These are phyloP conservation scores for Solanum stenotomum DNA, from an alignment of 257 asterid species.

Conservation along the genomic window DNA sequence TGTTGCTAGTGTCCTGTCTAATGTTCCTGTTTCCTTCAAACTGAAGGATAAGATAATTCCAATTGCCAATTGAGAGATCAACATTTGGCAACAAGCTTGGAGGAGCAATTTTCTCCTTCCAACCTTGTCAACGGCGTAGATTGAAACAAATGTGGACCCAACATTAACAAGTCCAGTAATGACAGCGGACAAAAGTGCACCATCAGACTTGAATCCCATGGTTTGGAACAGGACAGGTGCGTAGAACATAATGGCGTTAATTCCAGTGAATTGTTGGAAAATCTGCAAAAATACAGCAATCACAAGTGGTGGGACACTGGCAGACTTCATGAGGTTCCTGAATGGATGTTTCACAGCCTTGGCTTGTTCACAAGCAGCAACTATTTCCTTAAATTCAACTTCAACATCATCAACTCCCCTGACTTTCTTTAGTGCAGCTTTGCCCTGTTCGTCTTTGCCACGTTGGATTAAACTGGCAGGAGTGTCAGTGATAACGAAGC, in stretches of 20 bases:
- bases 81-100: slow-evolving; percentile 62
- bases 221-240: slow-evolving; percentile 67
- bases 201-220: slow-evolving; percentile 41
- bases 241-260: slow-evolving; percentile 72
- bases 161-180: slow-evolving; percentile 58
- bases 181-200: slow-evolving; percentile 39
- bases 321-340: slow-evolving; percentile 26
- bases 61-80: slow-evolving; percentile 41
- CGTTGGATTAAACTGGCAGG: slow-evolving; percentile 63
- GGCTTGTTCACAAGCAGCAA: slow-evolving; percentile 38
- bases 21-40: slow-evolving; percentile 31
- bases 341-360: slow-evolving; percentile 28
- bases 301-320: slow-evolving; percentile 39
- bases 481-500: slow-evolving; percentile 52
- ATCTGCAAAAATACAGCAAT: slow-evolving; percentile 29
- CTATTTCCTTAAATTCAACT: slow-evolving; percentile 36
- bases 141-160: slow-evolving; percentile 44
- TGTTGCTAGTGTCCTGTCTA: slow-evolving; percentile 17
- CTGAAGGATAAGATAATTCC: slow-evolving; percentile 28
- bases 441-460: slow-evolving; percentile 24
- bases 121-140: slow-evolving; percentile 35
- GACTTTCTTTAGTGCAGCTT: slow-evolving; percentile 30
- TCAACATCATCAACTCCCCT: slow-evolving; percentile 57
- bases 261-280: slow-evolving; percentile 76
- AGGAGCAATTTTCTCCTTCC: slow-evolving; percentile 71